Evolutionary conservation across 306 rosid genomes (phyloP).

Genomic region (Cicer bijugum): DNA sequence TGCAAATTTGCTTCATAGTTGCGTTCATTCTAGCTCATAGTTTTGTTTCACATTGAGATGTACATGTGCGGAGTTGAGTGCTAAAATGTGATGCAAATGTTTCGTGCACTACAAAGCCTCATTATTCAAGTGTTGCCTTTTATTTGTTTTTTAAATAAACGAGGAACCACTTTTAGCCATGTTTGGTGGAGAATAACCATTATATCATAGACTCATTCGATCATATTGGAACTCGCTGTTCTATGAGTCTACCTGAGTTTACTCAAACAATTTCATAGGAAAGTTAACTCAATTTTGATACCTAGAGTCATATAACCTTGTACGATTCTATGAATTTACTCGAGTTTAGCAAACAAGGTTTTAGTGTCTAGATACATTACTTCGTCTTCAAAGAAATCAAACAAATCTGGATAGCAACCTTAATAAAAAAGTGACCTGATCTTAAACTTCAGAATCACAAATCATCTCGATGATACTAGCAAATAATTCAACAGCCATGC

Average conservation of each 20-base stretch:
- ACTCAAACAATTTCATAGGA: not conserved
- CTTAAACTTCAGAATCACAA: conserved; percentile 30
- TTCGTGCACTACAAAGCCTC: no score
- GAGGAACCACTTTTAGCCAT: not conserved
- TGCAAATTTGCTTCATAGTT: no score
- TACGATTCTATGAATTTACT: not conserved
- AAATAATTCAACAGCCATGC: conserved; percentile 12
- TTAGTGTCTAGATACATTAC: conserved; percentile 1
- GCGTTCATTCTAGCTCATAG: no score
- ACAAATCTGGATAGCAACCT: conserved; percentile 19
- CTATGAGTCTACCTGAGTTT: not conserved
- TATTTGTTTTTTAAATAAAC: not conserved
- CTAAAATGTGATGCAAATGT: not conserved
- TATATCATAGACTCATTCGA: not conserved
- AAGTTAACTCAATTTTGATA: no score
- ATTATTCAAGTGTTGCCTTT: not conserved
- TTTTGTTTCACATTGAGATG: no score
- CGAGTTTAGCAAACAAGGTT: not conserved
- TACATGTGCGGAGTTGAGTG: not conserved
- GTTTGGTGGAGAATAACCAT: not conserved
- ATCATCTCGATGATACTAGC: not conserved
- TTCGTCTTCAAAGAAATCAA: not conserved
- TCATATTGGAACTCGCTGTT: not conserved
- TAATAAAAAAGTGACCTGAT: conserved; percentile 15
- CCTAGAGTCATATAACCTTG: not conserved